Evolutionary conservation across 768 basidiomycete genomes (phyloP).

Genomic region (Pleurotus giganteus): DNA sequence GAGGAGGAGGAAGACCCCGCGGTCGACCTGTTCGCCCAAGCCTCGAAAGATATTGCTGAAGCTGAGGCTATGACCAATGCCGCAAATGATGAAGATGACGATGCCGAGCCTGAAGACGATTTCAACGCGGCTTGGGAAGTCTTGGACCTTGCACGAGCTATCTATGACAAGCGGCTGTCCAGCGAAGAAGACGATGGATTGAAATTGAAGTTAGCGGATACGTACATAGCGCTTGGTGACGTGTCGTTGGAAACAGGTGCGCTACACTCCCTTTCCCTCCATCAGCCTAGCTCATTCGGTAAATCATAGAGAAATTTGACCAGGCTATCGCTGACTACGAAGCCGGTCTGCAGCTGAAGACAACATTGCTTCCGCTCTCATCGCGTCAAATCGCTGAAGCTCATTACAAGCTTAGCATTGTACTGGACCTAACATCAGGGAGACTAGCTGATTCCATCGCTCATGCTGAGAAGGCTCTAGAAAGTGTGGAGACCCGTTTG

Average conservation of each 20-base stretch:
- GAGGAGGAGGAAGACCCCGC: constrained; percentile 44
- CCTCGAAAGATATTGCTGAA: constrained; percentile 43
- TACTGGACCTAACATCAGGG: constrained; percentile 86
- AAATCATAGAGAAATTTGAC: constrained; percentile 82
- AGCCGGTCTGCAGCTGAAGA: constrained; percentile 72
- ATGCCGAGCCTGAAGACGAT: constrained; percentile 89
- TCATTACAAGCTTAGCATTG: constrained; percentile 93
- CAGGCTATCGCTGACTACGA: constrained; percentile 90
- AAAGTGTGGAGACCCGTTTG: constrained; percentile 72
- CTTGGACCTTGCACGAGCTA: constrained; percentile 88
- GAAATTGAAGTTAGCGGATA: constrained; percentile 86
- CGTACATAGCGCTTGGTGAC: constrained; percentile 88
- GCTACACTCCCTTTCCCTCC: constrained; percentile 16
- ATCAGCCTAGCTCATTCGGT: constrained; percentile 3
- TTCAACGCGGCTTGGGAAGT: constrained; percentile 98
- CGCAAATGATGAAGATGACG: constrained; percentile 58
- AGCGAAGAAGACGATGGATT: constrained; percentile 56
- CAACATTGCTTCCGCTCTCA: constrained; percentile 72
- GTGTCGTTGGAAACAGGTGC: constrained; percentile 95
- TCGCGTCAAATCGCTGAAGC: constrained; percentile 92
- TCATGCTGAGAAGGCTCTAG: constrained; percentile 78
- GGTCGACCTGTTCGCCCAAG: constrained; percentile 65
- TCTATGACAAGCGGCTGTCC: constrained; percentile 67
- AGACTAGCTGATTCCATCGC: constrained; percentile 77
- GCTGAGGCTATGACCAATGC: constrained; percentile 49